phyloP scores from a whole-genome alignment of 2,329 filamentous ascomycete genomes.

The Cyphellophora attinorum region DNA sequence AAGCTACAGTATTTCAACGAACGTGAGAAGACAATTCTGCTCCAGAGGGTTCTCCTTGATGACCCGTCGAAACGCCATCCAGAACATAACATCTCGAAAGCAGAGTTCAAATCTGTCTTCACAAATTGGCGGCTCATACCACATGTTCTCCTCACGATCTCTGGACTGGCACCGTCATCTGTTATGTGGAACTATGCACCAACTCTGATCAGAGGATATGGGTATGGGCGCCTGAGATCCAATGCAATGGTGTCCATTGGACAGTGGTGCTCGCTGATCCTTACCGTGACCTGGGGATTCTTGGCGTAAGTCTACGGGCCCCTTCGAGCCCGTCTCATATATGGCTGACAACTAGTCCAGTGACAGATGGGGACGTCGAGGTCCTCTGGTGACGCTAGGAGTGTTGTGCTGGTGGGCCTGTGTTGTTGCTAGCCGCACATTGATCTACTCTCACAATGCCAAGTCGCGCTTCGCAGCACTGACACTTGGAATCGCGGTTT shows the following conservation, averaged over 20 bases:
- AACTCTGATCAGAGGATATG: conserved; percentile 44
- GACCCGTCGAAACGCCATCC: conserved; percentile 30
- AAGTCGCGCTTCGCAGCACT: too few species aligned
- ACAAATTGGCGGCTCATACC: conserved; percentile 42
- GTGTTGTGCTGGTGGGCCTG: too few species aligned
- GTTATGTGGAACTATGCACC: conserved; percentile 42
- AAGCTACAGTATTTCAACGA: conserved; percentile 25
- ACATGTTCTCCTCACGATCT: conserved; percentile 42
- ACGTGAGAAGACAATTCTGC: conserved; percentile 33
- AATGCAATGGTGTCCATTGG: conserved; percentile 49
- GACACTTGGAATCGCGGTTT: too few species aligned
- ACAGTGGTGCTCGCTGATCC: too few species aligned
- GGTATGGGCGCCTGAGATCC: conserved; percentile 37
- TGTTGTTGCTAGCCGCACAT: too few species aligned
- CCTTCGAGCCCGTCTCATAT: too few species aligned
- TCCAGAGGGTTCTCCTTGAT: conserved; percentile 32
- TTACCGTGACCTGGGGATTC: too few species aligned
- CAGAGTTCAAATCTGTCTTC: conserved; percentile 40
- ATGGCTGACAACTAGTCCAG: too few species aligned
- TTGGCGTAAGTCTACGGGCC: too few species aligned
- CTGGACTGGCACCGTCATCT: conserved; percentile 39
- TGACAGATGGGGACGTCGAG: too few species aligned
- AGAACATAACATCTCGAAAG: conserved; percentile 36
- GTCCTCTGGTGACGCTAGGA: too few species aligned
- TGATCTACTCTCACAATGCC: too few species aligned